Evolutionary conservation across 768 basidiomycete genomes (phyloP).

Genomic region (Podaxis mareebaensis): DNA sequence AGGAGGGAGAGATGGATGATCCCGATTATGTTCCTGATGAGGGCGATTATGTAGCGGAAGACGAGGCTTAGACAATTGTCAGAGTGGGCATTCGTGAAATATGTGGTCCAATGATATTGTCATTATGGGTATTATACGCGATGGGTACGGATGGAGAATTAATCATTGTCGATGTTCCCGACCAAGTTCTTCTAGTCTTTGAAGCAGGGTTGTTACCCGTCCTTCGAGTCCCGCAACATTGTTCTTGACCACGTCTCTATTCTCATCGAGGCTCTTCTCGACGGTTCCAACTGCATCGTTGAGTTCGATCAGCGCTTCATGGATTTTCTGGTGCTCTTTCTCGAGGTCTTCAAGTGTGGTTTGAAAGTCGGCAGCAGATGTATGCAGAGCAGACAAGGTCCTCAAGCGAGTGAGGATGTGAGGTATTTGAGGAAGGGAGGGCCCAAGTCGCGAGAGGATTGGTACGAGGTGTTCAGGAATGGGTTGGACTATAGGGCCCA

Average conservation of each 20-base stretch:
- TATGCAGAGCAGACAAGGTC: constrained; percentile 80
- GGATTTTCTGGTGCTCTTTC: constrained; percentile 67
- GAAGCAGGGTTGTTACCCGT: constrained; percentile 41
- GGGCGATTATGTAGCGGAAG: background rate
- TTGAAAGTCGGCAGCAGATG: constrained; percentile 78
- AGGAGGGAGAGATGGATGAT: constrained; percentile 1
- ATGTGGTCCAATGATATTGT: background rate
- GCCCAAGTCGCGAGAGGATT: constrained; percentile 67
- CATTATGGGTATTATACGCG: background rate
- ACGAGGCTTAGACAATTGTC: background rate
- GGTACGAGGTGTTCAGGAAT: constrained; percentile 67
- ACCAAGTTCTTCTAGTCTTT: constrained; percentile 42
- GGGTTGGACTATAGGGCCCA: constrained; percentile 26
- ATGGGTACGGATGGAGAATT: background rate
- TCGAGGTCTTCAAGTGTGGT: constrained; percentile 64
- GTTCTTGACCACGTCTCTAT: constrained; percentile 64
- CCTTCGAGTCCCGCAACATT: constrained; percentile 75
- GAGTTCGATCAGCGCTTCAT: constrained; percentile 66
- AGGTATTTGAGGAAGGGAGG: constrained; percentile 78
- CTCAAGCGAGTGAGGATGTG: constrained; percentile 88
- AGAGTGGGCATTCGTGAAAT: background rate
- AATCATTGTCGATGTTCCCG: constrained; percentile 21
- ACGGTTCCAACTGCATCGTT: constrained; percentile 67
- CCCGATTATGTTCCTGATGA: background rate
- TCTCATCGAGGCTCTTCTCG: constrained; percentile 75